Conservation (phyloP, 2,329 filamentous ascomycete genomes). For the Massarina eburnea region DNA sequence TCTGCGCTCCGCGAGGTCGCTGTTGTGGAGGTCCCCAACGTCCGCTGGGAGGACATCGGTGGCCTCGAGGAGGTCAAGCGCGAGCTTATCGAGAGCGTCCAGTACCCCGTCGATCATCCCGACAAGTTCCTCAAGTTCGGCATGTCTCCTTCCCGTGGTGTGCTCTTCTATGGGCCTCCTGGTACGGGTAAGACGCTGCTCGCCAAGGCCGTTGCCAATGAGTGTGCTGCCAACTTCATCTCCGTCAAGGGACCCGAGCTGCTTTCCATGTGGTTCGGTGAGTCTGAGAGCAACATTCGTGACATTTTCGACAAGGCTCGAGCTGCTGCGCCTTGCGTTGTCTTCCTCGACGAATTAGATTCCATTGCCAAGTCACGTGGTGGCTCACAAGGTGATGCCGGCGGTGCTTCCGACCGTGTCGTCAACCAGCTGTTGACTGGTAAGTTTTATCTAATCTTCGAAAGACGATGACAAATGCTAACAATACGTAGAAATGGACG, state of each 20-base stretch:
- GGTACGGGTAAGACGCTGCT: constrained; percentile 99
- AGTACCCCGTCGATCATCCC: constrained; percentile 98
- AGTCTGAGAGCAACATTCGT: constrained; percentile 99
- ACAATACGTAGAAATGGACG: constrained; percentile 80
- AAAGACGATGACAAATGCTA: constrained; percentile 40
- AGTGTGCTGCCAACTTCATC: constrained; percentile 99
- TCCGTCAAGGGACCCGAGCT: constrained; percentile 98
- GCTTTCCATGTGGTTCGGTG: constrained; percentile 99
- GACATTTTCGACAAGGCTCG: constrained; percentile 99
- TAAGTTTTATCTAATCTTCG: constrained; percentile 56
- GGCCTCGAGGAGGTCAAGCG: constrained; percentile 98
- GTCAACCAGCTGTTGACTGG: constrained; percentile 98
- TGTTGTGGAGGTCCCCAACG: constrained; percentile 98
- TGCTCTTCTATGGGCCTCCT: constrained; percentile 96
- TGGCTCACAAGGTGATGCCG: constrained; percentile 92
- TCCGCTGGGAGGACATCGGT: constrained; percentile 99
- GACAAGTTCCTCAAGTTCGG: constrained; percentile 99
- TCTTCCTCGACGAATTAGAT: constrained; percentile 98
- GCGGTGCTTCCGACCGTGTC: constrained; percentile 97
- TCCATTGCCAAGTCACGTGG: constrained; percentile 99
- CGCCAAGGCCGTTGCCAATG: constrained; percentile 98
- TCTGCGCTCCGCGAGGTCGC: constrained; percentile 98
- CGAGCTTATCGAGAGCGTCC: constrained; percentile 97
- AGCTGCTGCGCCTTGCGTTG: constrained; percentile 94
- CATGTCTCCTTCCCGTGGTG: constrained; percentile 95